phyloP scores from a whole-genome alignment of 2,329 filamentous ascomycete genomes.

The Mycosphaerella sp. region DNA sequence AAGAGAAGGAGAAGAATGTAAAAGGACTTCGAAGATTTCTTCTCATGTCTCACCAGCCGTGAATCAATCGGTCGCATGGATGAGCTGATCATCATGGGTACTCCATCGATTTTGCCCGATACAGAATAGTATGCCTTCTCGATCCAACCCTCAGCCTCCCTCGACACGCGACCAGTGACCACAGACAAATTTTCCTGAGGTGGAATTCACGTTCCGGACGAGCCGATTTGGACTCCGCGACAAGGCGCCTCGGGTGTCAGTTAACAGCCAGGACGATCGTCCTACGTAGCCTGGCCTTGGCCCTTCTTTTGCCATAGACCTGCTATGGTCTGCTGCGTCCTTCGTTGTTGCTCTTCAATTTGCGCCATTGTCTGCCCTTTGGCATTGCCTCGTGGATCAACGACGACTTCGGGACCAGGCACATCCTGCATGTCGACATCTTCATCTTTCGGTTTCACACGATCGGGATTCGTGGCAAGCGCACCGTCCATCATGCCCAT shows the following conservation, averaged over 20 bases:
- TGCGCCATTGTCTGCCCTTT: constrained; percentile 57
- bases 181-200: no score
- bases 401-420: constrained; percentile 31
- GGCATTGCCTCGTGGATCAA: constrained; percentile 54
- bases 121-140: no score
- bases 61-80: not conserved
- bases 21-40: not conserved
- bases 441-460: constrained; percentile 25
- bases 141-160: no score
- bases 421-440: constrained; percentile 40
- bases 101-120: no score
- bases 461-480: constrained; percentile 49
- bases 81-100: not conserved
- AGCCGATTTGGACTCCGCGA: no score
- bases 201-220: no score
- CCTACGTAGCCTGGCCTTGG: constrained; percentile 10
- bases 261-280: not conserved
- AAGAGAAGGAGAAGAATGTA: not conserved
- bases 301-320: constrained; percentile 46
- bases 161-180: no score
- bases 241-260: no score
- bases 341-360: constrained; percentile 54
- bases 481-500: constrained; percentile 56
- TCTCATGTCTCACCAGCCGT: not conserved
- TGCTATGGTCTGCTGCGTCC: constrained; percentile 52